Evolutionary conservation across 345 rosid species (phyloP), one percentile per base, ranked within the genome.

Genomic region (Melaleuca quinquenervia): DNA sequence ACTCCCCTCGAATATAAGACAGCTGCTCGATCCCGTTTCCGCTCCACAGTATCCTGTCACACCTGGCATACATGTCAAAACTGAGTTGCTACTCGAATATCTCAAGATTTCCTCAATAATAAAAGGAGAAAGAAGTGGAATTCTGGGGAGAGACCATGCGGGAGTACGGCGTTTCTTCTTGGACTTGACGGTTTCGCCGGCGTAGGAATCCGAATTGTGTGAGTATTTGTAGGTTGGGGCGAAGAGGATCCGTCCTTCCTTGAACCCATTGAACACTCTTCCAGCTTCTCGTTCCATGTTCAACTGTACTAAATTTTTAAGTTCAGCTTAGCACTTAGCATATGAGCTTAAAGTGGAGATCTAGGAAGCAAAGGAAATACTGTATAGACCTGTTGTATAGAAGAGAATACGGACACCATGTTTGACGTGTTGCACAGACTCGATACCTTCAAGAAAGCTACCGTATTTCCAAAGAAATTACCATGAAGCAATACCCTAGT

Each of bases 151-250:
- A 41, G 27, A 98, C 99, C 99, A 98, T 80, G 99, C 99, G 9
- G 99, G 99, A 3, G 99, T 98, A 82, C 99, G 92, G 24, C 99
- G 97, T 90, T 96, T 96, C 91, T 91, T 98, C 95, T 92, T 97
- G 83, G 98, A 92, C 85, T 98, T 98, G 3, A 88, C 94, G 12
- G 91, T 94, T 91, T 96, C 98, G 55, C 99, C 98, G 8, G 98
- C 95, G 52, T 95, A 96, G 51, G 95, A 91, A 86, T 98, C 99
- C 48, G 99, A 98, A 87, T 95, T 95, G 10, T 93, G 94, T 1
- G 97, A 85, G 85, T 95, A 95, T 84, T 98, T 96, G 91, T 98
- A 98, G 3, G 99, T 96, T 5, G 99, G 99, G 51, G 98, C 96
- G 75, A 98, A 98, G 50, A 88, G 29, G 80, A 96, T 95, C 62